These are phyloP conservation scores for Blastocystis sp. DNA, from an alignment of 352 stramenopile genomes.

Conservation along the genomic window DNA sequence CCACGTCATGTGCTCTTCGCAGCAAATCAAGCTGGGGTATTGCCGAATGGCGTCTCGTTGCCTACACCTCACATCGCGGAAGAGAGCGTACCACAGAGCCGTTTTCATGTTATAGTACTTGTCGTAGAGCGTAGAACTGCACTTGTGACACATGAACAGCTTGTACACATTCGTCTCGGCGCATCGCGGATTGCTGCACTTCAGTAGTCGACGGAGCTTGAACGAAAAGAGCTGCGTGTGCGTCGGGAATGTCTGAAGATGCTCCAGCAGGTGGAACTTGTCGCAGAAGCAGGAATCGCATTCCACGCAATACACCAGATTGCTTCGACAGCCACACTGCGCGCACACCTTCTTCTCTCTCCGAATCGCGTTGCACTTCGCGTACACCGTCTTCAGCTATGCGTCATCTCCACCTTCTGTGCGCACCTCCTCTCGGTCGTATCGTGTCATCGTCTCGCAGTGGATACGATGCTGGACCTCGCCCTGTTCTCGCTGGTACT, in stretches of 20 bases:
- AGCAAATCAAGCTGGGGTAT: slow-evolving; percentile 67
- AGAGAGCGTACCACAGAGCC: slow-evolving; percentile 34
- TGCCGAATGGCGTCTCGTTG: slow-evolving; percentile 47
- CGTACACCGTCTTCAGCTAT: slow-evolving; percentile 32
- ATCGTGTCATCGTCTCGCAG: neutral
- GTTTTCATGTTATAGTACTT: slow-evolving; percentile 74
- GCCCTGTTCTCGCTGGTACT: neutral
- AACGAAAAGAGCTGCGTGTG: slow-evolving; percentile 60
- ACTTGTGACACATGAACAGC: slow-evolving; percentile 55
- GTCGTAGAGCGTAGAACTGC: slow-evolving; percentile 28
- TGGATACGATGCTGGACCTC: slow-evolving; percentile 1
- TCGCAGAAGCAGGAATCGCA: slow-evolving; percentile 67
- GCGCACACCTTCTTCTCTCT: neutral
- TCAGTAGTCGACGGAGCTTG: slow-evolving; percentile 58
- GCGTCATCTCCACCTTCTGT: neutral
- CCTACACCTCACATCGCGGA: slow-evolving; percentile 14
- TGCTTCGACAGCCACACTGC: slow-evolving; percentile 7
- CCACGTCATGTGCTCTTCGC: slow-evolving; percentile 64
- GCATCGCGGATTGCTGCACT: slow-evolving; percentile 58
- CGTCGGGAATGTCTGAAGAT: slow-evolving; percentile 32
- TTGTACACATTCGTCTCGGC: slow-evolving; percentile 61
- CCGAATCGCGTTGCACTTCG: neutral
- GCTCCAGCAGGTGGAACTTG: slow-evolving; percentile 46
- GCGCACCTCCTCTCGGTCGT: neutral
- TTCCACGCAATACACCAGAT: slow-evolving; percentile 66